A percentile compares a stretch with the other conserved stretches of the same genome.
Conservation (phyloP, 345 rosid genomes). For the Trapa incisa region DNA sequence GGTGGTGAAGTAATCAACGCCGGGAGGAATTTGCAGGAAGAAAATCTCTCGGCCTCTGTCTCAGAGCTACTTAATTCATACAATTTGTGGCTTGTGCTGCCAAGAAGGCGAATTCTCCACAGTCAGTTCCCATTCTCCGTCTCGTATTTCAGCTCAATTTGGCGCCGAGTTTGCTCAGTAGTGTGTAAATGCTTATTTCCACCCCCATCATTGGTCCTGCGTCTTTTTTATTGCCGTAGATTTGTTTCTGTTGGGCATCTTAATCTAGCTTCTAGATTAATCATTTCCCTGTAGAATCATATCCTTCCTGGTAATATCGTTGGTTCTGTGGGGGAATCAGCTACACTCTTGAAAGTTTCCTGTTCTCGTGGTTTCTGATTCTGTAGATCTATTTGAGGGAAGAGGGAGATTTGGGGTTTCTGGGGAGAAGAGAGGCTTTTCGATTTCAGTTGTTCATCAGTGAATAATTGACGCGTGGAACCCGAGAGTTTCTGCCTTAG, state of each 20-base stretch:
- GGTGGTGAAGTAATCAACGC: too few species aligned
- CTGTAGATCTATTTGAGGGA: not conserved
- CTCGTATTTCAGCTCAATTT: not conserved
- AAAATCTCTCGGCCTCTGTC: too few species aligned
- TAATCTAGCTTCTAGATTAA: not conserved
- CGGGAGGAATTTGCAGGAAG: too few species aligned
- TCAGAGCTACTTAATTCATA: not conserved
- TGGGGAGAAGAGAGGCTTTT: not conserved
- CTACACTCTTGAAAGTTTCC: not conserved
- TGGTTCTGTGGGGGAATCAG: conserved; percentile 1
- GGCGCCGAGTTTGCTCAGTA: not conserved
- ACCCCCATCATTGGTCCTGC: not conserved
- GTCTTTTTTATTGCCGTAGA: not conserved
- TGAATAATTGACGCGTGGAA: not conserved
- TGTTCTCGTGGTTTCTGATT: not conserved
- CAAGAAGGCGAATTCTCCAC: not conserved
- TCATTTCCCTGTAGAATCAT: not conserved
- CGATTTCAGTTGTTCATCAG: not conserved
- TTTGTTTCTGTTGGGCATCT: not conserved
- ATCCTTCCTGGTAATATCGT: not conserved
- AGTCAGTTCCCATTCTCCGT: not conserved
- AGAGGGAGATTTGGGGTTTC: not conserved
- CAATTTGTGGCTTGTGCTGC: too few species aligned
- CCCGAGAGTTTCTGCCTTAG: conserved; percentile 1
- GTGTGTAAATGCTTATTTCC: not conserved